These are phyloP conservation scores for Zopfia rhizophila DNA, from an alignment of 2,329 filamentous ascomycete species.

Conservation along the genomic window DNA sequence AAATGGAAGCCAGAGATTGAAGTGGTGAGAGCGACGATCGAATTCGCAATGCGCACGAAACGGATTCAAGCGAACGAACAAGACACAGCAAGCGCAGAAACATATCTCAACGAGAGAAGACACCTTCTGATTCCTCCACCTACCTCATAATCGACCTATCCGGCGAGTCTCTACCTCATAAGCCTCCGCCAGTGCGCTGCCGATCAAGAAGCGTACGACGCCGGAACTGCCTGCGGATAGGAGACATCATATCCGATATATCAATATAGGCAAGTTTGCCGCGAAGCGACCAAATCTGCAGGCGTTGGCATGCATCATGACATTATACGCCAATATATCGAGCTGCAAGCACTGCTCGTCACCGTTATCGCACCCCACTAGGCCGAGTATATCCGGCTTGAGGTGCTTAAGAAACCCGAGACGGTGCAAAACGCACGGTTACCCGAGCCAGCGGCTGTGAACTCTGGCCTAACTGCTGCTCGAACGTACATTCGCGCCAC, in stretches of 20 bases:
- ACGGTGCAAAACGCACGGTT: conserved; percentile 81
- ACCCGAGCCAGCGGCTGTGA: conserved; percentile 73
- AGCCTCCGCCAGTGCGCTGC: conserved; percentile 23
- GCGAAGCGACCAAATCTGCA: no score
- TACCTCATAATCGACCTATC: conserved; percentile 5
- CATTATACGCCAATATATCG: conserved; percentile 78
- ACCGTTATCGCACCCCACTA: conserved; percentile 86
- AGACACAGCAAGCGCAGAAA: conserved; percentile 10
- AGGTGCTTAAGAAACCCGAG: conserved; percentile 75
- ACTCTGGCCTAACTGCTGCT: conserved; percentile 74
- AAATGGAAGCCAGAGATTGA: conserved; percentile 23
- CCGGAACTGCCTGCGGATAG: conserved; percentile 20
- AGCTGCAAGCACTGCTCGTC: conserved; percentile 81
- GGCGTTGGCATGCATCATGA: conserved; percentile 84
- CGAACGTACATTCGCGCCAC: conserved; percentile 78
- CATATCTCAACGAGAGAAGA: conserved; percentile 11
- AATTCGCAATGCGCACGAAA: conserved; percentile 17
- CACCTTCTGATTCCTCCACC: conserved; percentile 12
- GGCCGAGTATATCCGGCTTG: conserved; percentile 88
- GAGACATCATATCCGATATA: no score
- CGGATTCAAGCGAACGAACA: conserved; percentile 3
- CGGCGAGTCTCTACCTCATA: conserved; percentile 4
- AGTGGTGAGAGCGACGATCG: conserved; percentile 23
- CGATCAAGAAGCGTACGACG: conserved; percentile 24
- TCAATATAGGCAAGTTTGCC: no score